Percentiles rank a stretch among this genome's conserved stretches.
phyloP scores from a whole-genome alignment of 257 asterid species.

The Ilex asprella region DNA sequence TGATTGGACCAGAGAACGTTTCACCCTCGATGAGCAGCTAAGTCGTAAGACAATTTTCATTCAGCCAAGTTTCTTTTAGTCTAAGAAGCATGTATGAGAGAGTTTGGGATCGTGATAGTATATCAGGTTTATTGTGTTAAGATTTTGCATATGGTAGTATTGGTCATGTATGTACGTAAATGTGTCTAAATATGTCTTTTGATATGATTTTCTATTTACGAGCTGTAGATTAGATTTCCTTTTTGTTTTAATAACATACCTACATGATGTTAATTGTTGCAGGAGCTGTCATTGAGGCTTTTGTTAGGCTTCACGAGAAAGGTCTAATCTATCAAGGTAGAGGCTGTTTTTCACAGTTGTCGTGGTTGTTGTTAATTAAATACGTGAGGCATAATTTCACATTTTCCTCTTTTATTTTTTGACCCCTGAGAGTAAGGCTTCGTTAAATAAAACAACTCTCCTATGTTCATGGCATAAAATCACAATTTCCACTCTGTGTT shows the following conservation, averaged over 20 bases:
- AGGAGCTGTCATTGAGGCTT: slow-evolving; percentile 96
- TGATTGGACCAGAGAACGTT: slow-evolving; percentile 94
- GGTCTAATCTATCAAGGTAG: slow-evolving; percentile 94
- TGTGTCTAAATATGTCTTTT: not conserved
- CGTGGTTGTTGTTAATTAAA: too few species aligned
- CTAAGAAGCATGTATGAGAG: slow-evolving; percentile 22
- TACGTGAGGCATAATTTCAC: too few species aligned
- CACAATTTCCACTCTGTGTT: too few species aligned
- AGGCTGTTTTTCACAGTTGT: not conserved
- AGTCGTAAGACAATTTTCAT: slow-evolving; percentile 76
- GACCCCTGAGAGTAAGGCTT: too few species aligned
- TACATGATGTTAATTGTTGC: slow-evolving; percentile 26
- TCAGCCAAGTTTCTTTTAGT: slow-evolving; percentile 37
- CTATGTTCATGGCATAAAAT: too few species aligned
- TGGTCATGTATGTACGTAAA: too few species aligned
- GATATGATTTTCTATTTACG: slow-evolving; percentile 6
- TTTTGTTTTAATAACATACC: not conserved
- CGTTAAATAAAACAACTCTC: too few species aligned
- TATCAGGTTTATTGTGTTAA: too few species aligned
- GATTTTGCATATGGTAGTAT: too few species aligned
- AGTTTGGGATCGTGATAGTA: too few species aligned
- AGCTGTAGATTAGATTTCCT: too few species aligned
- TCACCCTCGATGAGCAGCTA: slow-evolving; percentile 91
- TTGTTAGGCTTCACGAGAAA: slow-evolving; percentile 92
- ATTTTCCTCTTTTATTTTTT: too few species aligned